Base-by-base conservation (phyloP, 306 rosid species). In the Acacia confusa region DNA sequence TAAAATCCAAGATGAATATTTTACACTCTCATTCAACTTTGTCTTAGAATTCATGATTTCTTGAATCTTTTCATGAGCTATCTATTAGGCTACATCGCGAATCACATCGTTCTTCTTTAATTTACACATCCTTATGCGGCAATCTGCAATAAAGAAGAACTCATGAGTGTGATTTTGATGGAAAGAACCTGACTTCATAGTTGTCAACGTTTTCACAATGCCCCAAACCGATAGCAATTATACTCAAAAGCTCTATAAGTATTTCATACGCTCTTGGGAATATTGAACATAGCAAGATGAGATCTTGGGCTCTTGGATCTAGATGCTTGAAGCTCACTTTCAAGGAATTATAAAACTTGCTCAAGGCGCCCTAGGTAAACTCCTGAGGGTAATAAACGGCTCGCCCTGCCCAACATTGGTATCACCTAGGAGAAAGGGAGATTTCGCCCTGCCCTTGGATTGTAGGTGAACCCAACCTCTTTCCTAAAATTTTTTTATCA, bases 301-400 rank as follows among this genome's bases (percentile, higher is more conserved):
- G 53, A 0, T 36, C 65, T 41, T 79, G 30, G 14, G 60, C 22
- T 25, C 61, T 28, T n/a, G 76, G 9, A 22, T 63, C 10, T 63
- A 84, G 71, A 55, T 27, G 48, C 32, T 61, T 48, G 43, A 15
- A 84, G 78, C 84, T 79, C 12, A 75, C 38, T 36, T 71, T 41
- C 38, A 84, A 44, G 28, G 74, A 79, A 15, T 22, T 52, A 57
- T 67, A 55, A 30, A 57, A 38, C 63, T 60, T 74, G n/a, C n/a
- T n/a, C n/a, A n/a, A n/a, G n/a, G n/a, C n/a, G n/a, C n/a, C n/a
- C n/a, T n/a, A n/a, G n/a, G n/a, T n/a, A n/a, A n/a, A n/a, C n/a
- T n/a, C n/a, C n/a, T n/a, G n/a, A n/a, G n/a, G n/a, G n/a, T n/a
- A n/a, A n/a, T n/a, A n/a, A n/a, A n/a, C n/a, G n/a, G n/a, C n/a